phyloP scores from a whole-genome alignment of 768 basidiomycete species.

The Calocybe gangraenosa region DNA sequence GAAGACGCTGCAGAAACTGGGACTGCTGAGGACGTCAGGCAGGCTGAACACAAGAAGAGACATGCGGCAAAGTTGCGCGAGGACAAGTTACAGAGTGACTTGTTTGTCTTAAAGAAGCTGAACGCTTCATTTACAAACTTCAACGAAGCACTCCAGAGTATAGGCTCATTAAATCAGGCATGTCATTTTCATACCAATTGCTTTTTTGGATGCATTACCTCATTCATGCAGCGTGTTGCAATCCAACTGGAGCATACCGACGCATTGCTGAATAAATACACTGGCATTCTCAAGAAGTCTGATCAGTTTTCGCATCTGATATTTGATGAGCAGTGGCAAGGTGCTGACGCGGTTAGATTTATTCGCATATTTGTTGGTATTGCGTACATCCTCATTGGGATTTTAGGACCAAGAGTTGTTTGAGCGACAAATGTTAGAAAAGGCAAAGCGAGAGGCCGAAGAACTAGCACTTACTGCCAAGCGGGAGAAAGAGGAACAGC shows the following conservation, averaged over 20 bases:
- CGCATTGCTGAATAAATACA: conserved; percentile 71
- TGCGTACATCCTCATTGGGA: not conserved
- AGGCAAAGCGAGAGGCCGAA: conserved; percentile 39
- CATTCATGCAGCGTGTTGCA: conserved; percentile 50
- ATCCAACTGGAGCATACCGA: conserved; percentile 69
- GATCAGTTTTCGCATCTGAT: conserved; percentile 66
- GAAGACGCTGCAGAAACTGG: conserved; percentile 1
- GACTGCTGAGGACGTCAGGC: conserved; percentile 9
- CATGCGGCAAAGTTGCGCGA: conserved; percentile 34
- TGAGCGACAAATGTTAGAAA: conserved; percentile 43
- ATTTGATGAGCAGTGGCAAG: conserved; percentile 74
- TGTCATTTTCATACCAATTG: conserved; percentile 14
- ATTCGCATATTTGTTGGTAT: not conserved
- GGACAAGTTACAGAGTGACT: conserved; percentile 71
- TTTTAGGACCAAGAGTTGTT: conserved; percentile 57
- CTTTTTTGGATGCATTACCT: not conserved
- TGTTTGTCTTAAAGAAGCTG: conserved; percentile 68
- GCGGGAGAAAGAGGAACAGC: conserved; percentile 39
- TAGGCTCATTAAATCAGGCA: conserved; percentile 70
- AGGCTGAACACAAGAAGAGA: conserved; percentile 19
- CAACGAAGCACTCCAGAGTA: conserved; percentile 61
- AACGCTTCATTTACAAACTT: conserved; percentile 67
- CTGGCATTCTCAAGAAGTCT: conserved; percentile 62
- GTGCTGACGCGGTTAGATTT: conserved; percentile 61
- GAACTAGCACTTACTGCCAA: conserved; percentile 33